phyloP scores from a whole-genome alignment of 2,329 filamentous ascomycete genomes.

The Pyrenophora tritici-repentis region DNA sequence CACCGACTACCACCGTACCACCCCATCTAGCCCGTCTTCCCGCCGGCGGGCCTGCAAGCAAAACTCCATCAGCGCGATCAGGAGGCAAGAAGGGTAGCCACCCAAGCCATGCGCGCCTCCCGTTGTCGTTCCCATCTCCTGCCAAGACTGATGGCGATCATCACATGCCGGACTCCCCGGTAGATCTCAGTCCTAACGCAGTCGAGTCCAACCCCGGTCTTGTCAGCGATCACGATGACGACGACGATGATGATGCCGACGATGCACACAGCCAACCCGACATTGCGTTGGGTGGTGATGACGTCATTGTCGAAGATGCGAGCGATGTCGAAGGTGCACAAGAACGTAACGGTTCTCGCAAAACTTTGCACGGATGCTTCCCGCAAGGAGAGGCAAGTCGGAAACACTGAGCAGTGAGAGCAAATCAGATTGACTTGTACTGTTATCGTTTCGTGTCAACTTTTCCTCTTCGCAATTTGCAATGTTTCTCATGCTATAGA shows the following conservation, averaged over 20 bases:
- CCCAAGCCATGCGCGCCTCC: slow-evolving; percentile 36
- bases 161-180: slow-evolving; percentile 42
- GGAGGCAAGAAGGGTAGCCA: slow-evolving; percentile 42
- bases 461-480: slow-evolving; percentile 14
- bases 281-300: slow-evolving; percentile 41
- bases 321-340: slow-evolving; percentile 47
- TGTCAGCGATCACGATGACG: slow-evolving; percentile 57
- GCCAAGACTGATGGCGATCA: slow-evolving; percentile 32
- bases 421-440: slow-evolving; percentile 33
- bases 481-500: slow-evolving; percentile 23
- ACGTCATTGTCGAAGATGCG: slow-evolving; percentile 47
- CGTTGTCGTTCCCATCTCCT: slow-evolving; percentile 37
- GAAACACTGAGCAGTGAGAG: slow-evolving; percentile 38
- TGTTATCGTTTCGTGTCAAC: slow-evolving; percentile 14
- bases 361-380: slow-evolving; percentile 40
- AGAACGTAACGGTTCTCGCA: slow-evolving; percentile 39
- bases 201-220: slow-evolving; percentile 57
- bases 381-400: slow-evolving; percentile 44
- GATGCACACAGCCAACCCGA: slow-evolving; percentile 45
- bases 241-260: slow-evolving; percentile 52
- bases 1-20: slow-evolving; percentile 33
- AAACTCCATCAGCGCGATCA: slow-evolving; percentile 36
- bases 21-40: slow-evolving; percentile 43
- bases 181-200: slow-evolving; percentile 54
- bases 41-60: slow-evolving; percentile 35